These are phyloP conservation scores for Apiospora marii DNA, from an alignment of 2,329 filamentous ascomycete genomes.

Conservation along the genomic window DNA sequence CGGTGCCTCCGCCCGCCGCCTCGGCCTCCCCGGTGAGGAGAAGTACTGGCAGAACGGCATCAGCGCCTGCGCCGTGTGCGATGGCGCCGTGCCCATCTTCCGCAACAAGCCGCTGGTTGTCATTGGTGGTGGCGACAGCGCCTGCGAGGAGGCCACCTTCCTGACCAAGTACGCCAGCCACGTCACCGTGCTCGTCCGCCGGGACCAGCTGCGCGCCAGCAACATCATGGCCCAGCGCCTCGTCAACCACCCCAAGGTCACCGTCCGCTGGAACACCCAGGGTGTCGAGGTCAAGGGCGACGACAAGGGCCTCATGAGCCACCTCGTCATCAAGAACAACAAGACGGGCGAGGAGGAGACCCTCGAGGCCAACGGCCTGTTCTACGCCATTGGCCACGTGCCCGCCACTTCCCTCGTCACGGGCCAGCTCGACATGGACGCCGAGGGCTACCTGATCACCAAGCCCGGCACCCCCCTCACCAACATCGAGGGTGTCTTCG, in stretches of 20 bases:
- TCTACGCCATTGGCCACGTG: conserved; percentile 97
- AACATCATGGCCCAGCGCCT: conserved; percentile 92
- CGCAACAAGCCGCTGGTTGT: conserved; percentile 94
- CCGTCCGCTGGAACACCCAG: conserved; percentile 84
- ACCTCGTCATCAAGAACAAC: conserved; percentile 83
- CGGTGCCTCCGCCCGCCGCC: conserved; percentile 86
- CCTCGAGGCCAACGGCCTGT: conserved; percentile 90
- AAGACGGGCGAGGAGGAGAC: conserved; percentile 79
- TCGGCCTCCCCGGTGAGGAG: conserved; percentile 87
- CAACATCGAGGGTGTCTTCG: conserved; percentile 90
- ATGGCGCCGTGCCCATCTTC: conserved; percentile 97
- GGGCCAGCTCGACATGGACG: conserved; percentile 86
- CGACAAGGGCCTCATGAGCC: conserved; percentile 85
- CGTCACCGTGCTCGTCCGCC: conserved; percentile 91
- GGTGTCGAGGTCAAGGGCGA: conserved; percentile 87
- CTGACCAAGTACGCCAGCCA: conserved; percentile 96
- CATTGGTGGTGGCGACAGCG: conserved; percentile 95
- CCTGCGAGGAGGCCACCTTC: conserved; percentile 97
- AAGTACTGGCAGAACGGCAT: conserved; percentile 98
- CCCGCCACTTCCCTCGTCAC: conserved; percentile 91
- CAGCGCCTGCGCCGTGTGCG: conserved; percentile 95
- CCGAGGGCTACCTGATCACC: conserved; percentile 90
- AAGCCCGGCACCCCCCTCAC: conserved; percentile 88
- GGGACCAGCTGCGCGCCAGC: conserved; percentile 84
- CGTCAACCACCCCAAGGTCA: conserved; percentile 85